A percentile compares a stretch with the other conserved stretches of the same genome.
These are phyloP conservation scores for Lactarius pseudohatsudake DNA, from an alignment of 768 basidiomycete species.

Conservation along the genomic window DNA sequence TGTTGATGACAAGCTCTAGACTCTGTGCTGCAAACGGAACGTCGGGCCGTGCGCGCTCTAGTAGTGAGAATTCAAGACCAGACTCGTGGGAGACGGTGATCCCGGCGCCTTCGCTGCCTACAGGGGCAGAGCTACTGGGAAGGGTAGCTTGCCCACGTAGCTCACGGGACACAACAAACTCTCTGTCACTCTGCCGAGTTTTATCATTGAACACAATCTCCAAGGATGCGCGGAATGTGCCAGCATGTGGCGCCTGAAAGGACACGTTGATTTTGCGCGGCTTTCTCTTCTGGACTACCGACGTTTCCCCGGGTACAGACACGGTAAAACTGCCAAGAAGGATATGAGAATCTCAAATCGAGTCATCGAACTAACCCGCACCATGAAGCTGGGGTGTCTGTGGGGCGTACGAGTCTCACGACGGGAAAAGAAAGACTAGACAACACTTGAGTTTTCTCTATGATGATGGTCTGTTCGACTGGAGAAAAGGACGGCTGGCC, in stretches of 20 bases:
- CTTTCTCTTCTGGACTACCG: not conserved
- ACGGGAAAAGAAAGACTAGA: conserved; percentile 9
- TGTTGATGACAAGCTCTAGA: conserved; percentile 10
- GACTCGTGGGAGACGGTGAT: conserved; percentile 21
- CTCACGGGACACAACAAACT: conserved; percentile 15
- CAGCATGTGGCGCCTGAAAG: conserved; percentile 11
- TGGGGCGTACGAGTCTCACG: not conserved
- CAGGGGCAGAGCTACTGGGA: not conserved
- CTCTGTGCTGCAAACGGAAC: conserved; percentile 2
- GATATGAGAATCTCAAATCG: not conserved
- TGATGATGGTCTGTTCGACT: not conserved
- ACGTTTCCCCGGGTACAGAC: not conserved
- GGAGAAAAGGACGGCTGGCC: not conserved
- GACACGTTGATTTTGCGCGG: conserved; percentile 9
- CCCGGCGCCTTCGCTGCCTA: conserved; percentile 3
- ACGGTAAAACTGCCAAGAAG: conserved; percentile 11
- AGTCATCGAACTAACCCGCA: not conserved
- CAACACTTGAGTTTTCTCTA: not conserved
- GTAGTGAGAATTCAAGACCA: conserved; percentile 20
- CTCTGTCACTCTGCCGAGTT: not conserved
- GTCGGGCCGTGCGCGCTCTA: not conserved
- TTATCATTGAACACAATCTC: conserved; percentile 11
- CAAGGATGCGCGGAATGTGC: conserved; percentile 3
- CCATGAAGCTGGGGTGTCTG: not conserved
- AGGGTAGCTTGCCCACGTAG: conserved; percentile 6